Evolutionary conservation across 2,329 filamentous ascomycete genomes (phyloP), one percentile per base, ranked within the genome.

Genomic region (Fusarium odoratissimum): DNA sequence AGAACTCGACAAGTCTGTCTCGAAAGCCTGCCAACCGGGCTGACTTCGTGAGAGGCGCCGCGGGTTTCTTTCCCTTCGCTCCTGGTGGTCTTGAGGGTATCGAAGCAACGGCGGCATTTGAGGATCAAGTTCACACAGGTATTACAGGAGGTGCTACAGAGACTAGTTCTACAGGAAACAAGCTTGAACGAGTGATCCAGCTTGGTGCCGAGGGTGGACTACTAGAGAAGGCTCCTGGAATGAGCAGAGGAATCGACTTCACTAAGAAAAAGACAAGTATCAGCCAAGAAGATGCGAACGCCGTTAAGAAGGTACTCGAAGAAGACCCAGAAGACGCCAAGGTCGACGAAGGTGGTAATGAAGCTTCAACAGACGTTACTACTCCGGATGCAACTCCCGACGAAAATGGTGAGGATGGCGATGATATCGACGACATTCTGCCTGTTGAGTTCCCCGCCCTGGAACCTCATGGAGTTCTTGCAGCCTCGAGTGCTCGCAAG

Each of bases 361-460:
- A 79, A 14, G 74, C 64, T 23, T 73, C 77, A 1, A 56, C 73
- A 6, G 64, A 73, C 6, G 64, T 75, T 1, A 52, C 63, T 1
- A 64, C 77, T 6, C 78, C 79, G 6, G 81, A 81, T 8, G 54
- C 37, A 19, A 55, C 46, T 13, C 74, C 81, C 2, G 83, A 84
- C 5, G 84, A 84, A 4, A 80, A 82, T 11, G 82, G 81, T 6
- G 86, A 87, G 35, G 87, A 89, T 2, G 84, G 85, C 21, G 87
- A 90, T 64, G 89, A 91, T 66, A 95, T 99, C 60, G 96, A 99
- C 79, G 91, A 93, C 48, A 86, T 99, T 10, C 83, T 99, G 1
- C 96, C 96, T 0, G 90, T 97, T 31, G 96, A 99, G 79, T 99
- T 98, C 77, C 95, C 96, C 2, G 93, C 97, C 17, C 82, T 99